Evolutionary conservation across 495 filamentous ascomycete genomes (phyloP).

Genomic region (Platismatia glauca): DNA sequence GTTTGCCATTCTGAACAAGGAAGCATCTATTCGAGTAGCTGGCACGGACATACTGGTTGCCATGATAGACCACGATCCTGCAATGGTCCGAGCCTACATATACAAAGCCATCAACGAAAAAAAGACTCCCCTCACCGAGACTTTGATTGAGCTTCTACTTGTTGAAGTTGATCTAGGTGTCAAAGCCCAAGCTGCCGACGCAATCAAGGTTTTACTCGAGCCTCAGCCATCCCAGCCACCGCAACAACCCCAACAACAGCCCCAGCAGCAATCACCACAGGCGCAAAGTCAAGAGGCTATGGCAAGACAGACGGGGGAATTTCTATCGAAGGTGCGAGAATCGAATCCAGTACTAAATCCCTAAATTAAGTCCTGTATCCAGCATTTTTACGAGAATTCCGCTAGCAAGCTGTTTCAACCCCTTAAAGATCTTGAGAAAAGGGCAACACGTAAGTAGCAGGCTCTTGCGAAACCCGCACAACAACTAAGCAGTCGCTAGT

Average conservation of each 20-base stretch:
- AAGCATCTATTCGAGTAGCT: conserved; percentile 78
- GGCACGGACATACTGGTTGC: conserved; percentile 91
- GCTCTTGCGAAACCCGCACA: neutral
- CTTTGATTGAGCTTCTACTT: conserved; percentile 83
- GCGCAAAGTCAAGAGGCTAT: conserved; percentile 49
- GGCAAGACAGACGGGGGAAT: conserved; percentile 59
- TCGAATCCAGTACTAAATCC: conserved; percentile 43
- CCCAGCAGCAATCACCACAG: neutral
- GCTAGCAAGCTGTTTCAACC: conserved; percentile 81
- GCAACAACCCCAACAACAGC: conserved; percentile 25
- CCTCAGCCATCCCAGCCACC: conserved; percentile 46
- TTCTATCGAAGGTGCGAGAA: conserved; percentile 51
- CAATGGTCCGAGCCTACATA: conserved; percentile 87
- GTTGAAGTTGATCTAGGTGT: conserved; percentile 88
- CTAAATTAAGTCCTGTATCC: conserved; percentile 77
- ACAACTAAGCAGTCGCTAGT: conserved; percentile 33
- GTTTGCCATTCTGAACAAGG: conserved; percentile 76
- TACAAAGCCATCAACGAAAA: conserved; percentile 85
- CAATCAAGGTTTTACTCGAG: conserved; percentile 88
- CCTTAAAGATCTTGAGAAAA: conserved; percentile 68
- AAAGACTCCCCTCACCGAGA: conserved; percentile 80
- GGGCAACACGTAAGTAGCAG: conserved; percentile 44
- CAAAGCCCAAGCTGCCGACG: conserved; percentile 92
- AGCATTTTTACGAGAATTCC: conserved; percentile 83
- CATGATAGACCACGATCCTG: conserved; percentile 90